These are phyloP conservation scores for Calcarisporium arbuscula DNA, from an alignment of 2,329 filamentous ascomycete genomes.

Conservation along the genomic window DNA sequence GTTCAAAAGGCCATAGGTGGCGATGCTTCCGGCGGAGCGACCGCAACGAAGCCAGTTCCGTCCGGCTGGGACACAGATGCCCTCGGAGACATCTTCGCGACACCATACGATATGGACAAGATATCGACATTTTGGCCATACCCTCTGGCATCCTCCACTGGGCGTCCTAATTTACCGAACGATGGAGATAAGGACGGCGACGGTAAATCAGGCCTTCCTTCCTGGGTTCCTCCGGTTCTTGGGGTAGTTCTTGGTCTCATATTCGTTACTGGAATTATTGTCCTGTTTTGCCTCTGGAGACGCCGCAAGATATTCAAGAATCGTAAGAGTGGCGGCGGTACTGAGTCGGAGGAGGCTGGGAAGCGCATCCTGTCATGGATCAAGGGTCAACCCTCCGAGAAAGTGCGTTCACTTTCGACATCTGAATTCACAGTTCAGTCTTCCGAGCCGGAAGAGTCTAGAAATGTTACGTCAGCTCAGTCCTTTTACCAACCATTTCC, in stretches of 20 bases:
- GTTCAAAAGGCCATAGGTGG: conserved; percentile 65
- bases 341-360: conserved; percentile 38
- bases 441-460: too few relatives aligned
- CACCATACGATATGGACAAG: conserved; percentile 48
- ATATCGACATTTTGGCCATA: conserved; percentile 59
- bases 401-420: too few relatives aligned
- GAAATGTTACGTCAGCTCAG: too few relatives aligned
- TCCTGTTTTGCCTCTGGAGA: conserved; percentile 47
- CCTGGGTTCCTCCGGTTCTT: conserved; percentile 55
- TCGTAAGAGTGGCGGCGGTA: conserved; percentile 20
- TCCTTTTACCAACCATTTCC: conserved; percentile 4
- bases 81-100: conserved; percentile 48
- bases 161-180: conserved; percentile 12
- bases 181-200: conserved; percentile 14
- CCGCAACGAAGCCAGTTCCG: conserved; percentile 54
- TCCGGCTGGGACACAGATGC: conserved; percentile 45
- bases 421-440: too few relatives aligned
- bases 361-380: conserved; percentile 48
- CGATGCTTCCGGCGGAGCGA: conserved; percentile 59
- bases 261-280: conserved; percentile 43
- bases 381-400: conserved; percentile 34
- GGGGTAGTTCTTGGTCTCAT: conserved; percentile 56
- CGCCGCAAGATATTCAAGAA: conserved; percentile 37
- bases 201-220: conserved; percentile 37
- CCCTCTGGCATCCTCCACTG: conserved; percentile 18